These are phyloP conservation scores for Elongisporangium undulatum DNA, from an alignment of 352 stramenopile genomes.

Conservation along the genomic window DNA sequence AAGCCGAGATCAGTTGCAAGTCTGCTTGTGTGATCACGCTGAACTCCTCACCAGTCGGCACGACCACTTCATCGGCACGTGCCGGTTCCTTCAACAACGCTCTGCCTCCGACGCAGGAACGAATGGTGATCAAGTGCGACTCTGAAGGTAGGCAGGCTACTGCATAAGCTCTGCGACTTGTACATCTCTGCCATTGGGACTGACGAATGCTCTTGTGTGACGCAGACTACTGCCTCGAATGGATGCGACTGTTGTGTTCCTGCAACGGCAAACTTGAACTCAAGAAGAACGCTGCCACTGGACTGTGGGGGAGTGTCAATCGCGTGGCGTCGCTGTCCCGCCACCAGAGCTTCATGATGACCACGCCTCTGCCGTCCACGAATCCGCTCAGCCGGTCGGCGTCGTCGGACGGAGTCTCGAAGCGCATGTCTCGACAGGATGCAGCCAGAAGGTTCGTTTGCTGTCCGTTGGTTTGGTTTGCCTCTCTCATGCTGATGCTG, in stretches of 20 bases:
- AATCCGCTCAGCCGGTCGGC: slow-evolving; percentile 17
- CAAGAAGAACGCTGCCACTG: slow-evolving; percentile 85
- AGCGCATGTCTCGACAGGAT: slow-evolving; percentile 67
- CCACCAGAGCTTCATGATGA: slow-evolving; percentile 81
- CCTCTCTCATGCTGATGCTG: slow-evolving; percentile 4
- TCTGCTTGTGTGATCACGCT: slow-evolving; percentile 64
- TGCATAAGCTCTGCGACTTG: background rate
- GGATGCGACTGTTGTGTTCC: slow-evolving; percentile 82
- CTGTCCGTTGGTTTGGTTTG: background rate
- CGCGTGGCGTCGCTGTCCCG: slow-evolving; percentile 78
- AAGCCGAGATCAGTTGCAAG: slow-evolving; percentile 46
- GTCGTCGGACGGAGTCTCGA: slow-evolving; percentile 12
- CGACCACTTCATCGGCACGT: background rate
- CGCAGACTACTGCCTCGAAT: slow-evolving; percentile 81
- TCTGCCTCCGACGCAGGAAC: slow-evolving; percentile 29
- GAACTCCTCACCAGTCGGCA: slow-evolving; percentile 7
- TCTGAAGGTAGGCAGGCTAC: slow-evolving; percentile 72
- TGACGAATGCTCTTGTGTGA: background rate
- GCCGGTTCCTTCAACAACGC: background rate
- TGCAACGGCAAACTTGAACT: slow-evolving; percentile 86
- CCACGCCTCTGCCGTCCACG: slow-evolving; percentile 38
- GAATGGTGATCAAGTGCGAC: slow-evolving; percentile 77
- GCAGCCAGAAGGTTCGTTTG: slow-evolving; percentile 66
- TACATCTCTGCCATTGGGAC: background rate
- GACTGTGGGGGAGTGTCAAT: slow-evolving; percentile 83